A percentile compares a stretch with the other conserved stretches of the same genome.
phyloP scores from a whole-genome alignment of 2,329 filamentous ascomycete species.

The Fusarium sp. region DNA sequence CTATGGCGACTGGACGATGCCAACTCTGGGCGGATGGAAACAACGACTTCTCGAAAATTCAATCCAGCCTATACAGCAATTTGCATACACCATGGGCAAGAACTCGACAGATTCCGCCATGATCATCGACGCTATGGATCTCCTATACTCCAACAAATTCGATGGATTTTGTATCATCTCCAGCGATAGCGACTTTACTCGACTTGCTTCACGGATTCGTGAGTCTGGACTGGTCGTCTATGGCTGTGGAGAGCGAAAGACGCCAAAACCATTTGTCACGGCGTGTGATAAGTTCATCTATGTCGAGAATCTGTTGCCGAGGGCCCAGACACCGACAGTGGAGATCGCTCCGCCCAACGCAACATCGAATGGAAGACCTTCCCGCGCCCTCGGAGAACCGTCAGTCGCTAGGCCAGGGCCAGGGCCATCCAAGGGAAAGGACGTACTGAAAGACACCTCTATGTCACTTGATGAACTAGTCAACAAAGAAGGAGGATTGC shows the following conservation, averaged over 20 bases:
- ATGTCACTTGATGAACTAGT: too few species aligned
- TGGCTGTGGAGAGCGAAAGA: conserved; percentile 53
- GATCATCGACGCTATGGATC: conserved; percentile 57
- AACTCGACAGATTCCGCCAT: conserved; percentile 54
- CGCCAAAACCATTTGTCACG: conserved; percentile 50
- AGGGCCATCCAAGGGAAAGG: too few species aligned
- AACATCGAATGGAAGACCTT: not conserved
- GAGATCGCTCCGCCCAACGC: not conserved
- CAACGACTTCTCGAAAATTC: conserved; percentile 50
- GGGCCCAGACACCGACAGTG: not conserved
- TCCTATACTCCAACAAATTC: conserved; percentile 51
- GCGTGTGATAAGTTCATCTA: conserved; percentile 55
- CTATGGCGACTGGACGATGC: conserved; percentile 54
- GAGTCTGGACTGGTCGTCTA: conserved; percentile 45
- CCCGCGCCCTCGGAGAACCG: too few species aligned
- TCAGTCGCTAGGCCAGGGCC: too few species aligned
- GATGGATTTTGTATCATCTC: conserved; percentile 54
- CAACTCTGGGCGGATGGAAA: conserved; percentile 50
- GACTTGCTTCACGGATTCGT: conserved; percentile 53
- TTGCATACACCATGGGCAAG: conserved; percentile 54
- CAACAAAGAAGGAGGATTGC: too few species aligned
- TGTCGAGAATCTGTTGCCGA: conserved; percentile 39
- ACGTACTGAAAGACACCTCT: too few species aligned
- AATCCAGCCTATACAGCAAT: conserved; percentile 55
- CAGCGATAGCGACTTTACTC: conserved; percentile 55